Base-by-base conservation (phyloP, 805 yeast genomes). In the Kodamaea neixiangensis region DNA sequence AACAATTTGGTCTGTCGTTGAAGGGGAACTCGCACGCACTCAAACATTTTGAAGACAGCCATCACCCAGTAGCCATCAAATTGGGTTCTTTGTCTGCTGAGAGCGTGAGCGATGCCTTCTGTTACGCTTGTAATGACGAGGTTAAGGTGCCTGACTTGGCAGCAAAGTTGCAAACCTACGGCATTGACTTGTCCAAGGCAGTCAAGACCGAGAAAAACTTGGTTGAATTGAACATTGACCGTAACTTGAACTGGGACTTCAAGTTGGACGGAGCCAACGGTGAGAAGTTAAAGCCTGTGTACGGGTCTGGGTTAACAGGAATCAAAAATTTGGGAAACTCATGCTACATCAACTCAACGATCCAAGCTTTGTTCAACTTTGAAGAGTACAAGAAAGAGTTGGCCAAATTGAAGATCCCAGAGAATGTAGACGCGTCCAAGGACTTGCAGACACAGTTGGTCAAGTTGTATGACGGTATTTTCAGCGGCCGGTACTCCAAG, bases 11-110 rank as follows among this genome's bases (percentile, higher is more conserved):
- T 33, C 93, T 96, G 19, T 82, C 87, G 10, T 54, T 73, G 33
- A 86, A 91, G n/a, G 99, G 99, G 5, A 83, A 93, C 63, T 85
- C 96, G 0, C 99, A 94, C 66, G 98, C 96, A 0, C 71, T 93
- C 52, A 64, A 68, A 0, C 99, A 94, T 68, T 85, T 66, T 61
- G 81, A 85, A 35, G 47, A 62, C 10, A 57, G 80, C 0, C 75
- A 73, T 0, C 99, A 94, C 68, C 81, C 89, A 2, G 82, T 92
- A 14, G 97, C 97, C 0, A 88, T 92, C 6, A 94, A 94, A 62
- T 70, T 94, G 43, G 99, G 99, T 0, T 89, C 97, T 0, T 78
- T 94, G 42, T 85, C 96, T 1, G 76, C 83, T 1, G 86, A 84
- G 18, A 82, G 89, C 2, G 66, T 58, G 38, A 89, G 87, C 22